These are phyloP conservation scores for Diddensiella santjacobensis DNA, from an alignment of 805 yeast genomes.

Conservation along the genomic window DNA sequence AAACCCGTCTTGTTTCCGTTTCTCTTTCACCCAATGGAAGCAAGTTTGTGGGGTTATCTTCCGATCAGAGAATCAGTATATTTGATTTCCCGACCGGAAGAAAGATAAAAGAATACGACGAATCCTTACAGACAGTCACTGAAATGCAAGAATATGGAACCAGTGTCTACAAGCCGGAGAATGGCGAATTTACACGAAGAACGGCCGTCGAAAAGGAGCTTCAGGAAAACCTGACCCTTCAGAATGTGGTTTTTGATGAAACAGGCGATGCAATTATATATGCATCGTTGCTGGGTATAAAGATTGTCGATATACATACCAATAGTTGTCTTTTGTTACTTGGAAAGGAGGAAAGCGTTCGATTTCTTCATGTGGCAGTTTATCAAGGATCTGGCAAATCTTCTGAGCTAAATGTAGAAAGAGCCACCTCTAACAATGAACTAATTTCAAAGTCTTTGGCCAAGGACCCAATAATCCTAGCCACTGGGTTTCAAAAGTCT, in stretches of 20 bases:
- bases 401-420: slow-evolving; percentile 29
- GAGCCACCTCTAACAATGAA: slow-evolving; percentile 33
- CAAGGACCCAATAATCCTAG: slow-evolving; percentile 31
- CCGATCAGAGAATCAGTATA: slow-evolving; percentile 33
- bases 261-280: slow-evolving; percentile 31
- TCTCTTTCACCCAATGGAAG: slow-evolving; percentile 29
- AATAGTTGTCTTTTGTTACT: slow-evolving; percentile 26
- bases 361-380: slow-evolving; percentile 30
- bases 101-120: slow-evolving; percentile 31
- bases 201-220: slow-evolving; percentile 26
- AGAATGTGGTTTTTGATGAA: slow-evolving; percentile 30
- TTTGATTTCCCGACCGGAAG: slow-evolving; percentile 38
- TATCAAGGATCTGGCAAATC: slow-evolving; percentile 31
- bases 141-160: slow-evolving; percentile 31
- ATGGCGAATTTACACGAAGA: slow-evolving; percentile 30
- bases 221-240: background rate
- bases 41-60: slow-evolving; percentile 32
- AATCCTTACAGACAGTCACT: slow-evolving; percentile 22
- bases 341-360: slow-evolving; percentile 31
- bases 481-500: slow-evolving; percentile 26
- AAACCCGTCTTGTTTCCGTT: slow-evolving; percentile 27
- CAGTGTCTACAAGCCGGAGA: slow-evolving; percentile 20
- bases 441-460: slow-evolving; percentile 26
- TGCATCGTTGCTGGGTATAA: slow-evolving; percentile 32
- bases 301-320: slow-evolving; percentile 29